These are phyloP conservation scores for Cutaneotrichosporon cyanovorans DNA, from an alignment of 1,284 basidiomycete genomes.

Conservation along the genomic window DNA sequence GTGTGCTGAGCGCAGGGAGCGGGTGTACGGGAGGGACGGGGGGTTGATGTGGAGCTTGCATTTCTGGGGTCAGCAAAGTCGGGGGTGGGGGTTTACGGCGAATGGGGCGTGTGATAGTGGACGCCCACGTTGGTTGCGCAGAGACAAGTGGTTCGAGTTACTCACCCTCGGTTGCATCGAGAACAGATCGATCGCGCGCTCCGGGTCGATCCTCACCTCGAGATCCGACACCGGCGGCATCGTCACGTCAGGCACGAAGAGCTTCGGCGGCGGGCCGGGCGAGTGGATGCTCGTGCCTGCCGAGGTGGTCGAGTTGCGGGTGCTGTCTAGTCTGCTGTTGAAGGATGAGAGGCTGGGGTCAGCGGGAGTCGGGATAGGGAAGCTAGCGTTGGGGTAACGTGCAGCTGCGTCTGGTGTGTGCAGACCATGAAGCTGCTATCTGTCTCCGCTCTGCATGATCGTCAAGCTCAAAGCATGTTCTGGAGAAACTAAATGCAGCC, in stretches of 20 bases:
- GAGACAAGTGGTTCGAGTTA: conserved; percentile 9
- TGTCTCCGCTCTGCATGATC: no score
- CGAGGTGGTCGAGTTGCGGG: conserved; percentile 33
- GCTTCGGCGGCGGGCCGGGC: conserved; percentile 25
- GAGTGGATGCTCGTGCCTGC: conserved; percentile 33
- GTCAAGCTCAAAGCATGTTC: no score
- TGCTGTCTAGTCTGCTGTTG: conserved; percentile 37
- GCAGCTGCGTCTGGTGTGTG: no score
- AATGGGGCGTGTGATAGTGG: no score
- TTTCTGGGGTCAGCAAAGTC: conserved; percentile 51
- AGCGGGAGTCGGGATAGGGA: no score
- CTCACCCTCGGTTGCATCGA: conserved; percentile 86
- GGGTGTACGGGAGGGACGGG: conserved; percentile 68
- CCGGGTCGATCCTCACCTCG: conserved; percentile 70
- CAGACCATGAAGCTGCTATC: no score
- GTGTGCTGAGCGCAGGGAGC: conserved; percentile 66
- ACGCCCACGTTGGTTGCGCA: no score
- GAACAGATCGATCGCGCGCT: conserved; percentile 84
- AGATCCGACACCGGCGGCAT: conserved; percentile 58
- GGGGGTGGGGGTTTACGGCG: no score
- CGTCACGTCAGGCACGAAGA: conserved; percentile 14
- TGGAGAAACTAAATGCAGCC: no score
- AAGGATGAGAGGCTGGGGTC: conserved; percentile 36
- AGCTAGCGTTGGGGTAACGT: no score
- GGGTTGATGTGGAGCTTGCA: conserved; percentile 88